Base-by-base conservation (phyloP, 306 rosid genomes). In the Quercus glauca region DNA sequence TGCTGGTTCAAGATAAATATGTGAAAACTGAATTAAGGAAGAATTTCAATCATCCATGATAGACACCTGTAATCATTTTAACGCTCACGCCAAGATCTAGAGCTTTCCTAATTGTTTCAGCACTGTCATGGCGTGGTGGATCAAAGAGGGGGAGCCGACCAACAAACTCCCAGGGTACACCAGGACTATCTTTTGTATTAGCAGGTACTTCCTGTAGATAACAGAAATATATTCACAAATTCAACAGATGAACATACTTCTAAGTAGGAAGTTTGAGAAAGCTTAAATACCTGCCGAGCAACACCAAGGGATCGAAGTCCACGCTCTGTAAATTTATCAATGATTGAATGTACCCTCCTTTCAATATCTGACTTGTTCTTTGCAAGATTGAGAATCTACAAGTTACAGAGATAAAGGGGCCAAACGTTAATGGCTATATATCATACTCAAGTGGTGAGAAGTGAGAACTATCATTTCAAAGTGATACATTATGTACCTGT, bases 91-190 rank as follows among this genome's bases (percentile, higher is more conserved):
- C 94, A 76, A 92, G 91, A 82, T 92, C 87, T 59, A 92, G 85
- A 85, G 93, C 97, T 85, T 91, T 86, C 88, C 88, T 78, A 59
- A 91, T 91, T 78, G 97, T 91, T 88, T 91, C 93, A 10, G 87
- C 97, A 28, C 92, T 91, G 78, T 91, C 92, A 78, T 89, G 97
- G 73, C 93, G 88, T 35, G 97, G 93, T 83, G 97, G 97, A 31
- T 91, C 93, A 7, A 91, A 91, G 63, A 91, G 83, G 17, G 93
- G 91, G 52, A 91, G 93, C 83, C 89, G 91, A 23, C 89, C 97
- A 73, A 86, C 90, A 77, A 91, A 91, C 76, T 91, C 90, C 97
- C 97, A 91, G 21, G 92, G 93, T 37, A 92, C 89, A 57, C 93
- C 92, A 55, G 79, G 80, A 85, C 91, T 88, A 14, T 89, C 92